Base-by-base conservation (phyloP, 208 protist genomes). In the Phytomonas sp. region DNA sequence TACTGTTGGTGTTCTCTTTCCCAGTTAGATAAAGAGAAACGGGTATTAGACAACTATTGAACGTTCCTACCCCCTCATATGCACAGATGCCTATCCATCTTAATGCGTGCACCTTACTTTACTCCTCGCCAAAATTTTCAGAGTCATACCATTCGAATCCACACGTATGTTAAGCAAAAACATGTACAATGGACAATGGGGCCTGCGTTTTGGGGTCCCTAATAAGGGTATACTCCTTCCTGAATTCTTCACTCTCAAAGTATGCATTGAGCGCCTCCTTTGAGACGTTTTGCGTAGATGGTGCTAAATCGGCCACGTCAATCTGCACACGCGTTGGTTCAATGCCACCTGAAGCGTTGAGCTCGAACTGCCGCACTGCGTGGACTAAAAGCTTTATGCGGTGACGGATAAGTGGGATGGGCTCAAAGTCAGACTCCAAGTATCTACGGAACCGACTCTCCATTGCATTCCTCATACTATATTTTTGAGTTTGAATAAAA, bases 401-500 rank as follows among this genome's bases (percentile, higher is more conserved):
- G 67, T 96, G 91, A 29, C 90, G 91, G 53, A 96, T 90, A 46
- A 96, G 82, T 34, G 87, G 91, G 23, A 96, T 76, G 17, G 85
- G 87, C 79, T 96, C 88, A 67, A 81, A 88, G 66, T 94, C 91
- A 0, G 85, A 83, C 66, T 96, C 88, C 59, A 94, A 82, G 76
- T 94, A 96, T 75, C 87, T 88, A 56, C 83, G 82, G 78, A 96
- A 94, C 62, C 85, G 79, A 40, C 76, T 83, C 79, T 94, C 88
- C 88, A 96, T 93, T 53, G 89, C 81, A 65, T 81, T 89, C 66
- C 91, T 88, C 81, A 93, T 82, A 75, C 88, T 94, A 77, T 96
- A 96, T 75, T 96, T 96, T 63, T 97, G 98, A 30, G 97, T 97
- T 32, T 93, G 85, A 53, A 99, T 98, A 75, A 99, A 99, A 66